Percentiles rank a stretch among this genome's conserved stretches.
phyloP scores from a whole-genome alignment of 148 eudicot species.

The Nyssa sinensis region DNA sequence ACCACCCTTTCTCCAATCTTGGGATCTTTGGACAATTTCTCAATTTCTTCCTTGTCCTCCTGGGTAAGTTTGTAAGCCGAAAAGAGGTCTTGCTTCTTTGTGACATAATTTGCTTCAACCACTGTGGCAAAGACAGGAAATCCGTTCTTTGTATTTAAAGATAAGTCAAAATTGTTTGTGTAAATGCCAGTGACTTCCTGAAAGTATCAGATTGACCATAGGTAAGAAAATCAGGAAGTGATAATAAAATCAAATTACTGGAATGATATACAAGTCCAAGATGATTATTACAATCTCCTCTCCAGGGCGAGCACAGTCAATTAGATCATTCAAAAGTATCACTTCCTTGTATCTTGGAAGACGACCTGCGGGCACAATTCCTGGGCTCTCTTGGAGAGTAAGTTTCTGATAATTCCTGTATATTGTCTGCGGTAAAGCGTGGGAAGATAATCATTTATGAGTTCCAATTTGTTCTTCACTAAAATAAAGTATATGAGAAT shows the following conservation, averaged over 20 bases:
- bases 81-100: constrained; percentile 95
- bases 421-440: constrained; percentile 57
- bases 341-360: constrained; percentile 98
- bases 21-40: constrained; percentile 85
- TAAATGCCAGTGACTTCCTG: constrained; percentile 97
- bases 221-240: constrained; percentile 10
- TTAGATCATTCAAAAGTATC: constrained; percentile 87
- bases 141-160: constrained; percentile 87
- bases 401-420: constrained; percentile 96
- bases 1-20: constrained; percentile 86
- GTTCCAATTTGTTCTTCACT: background rate
- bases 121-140: constrained; percentile 98
- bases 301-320: constrained; percentile 97
- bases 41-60: constrained; percentile 97
- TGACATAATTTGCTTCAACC: constrained; percentile 88
- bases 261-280: background rate
- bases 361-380: constrained; percentile 95
- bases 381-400: constrained; percentile 95
- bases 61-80: constrained; percentile 90
- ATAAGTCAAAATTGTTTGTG: constrained; percentile 91
- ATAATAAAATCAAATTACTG: background rate
- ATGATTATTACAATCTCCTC: constrained; percentile 76
- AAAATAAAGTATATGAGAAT: background rate
- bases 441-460: constrained; percentile 9
- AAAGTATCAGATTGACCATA: constrained; percentile 14